Evolutionary conservation across 2,329 filamentous ascomycete genomes (phyloP), one percentile per base, ranked within the genome.

Genomic region (Alternaria incomplexa): DNA sequence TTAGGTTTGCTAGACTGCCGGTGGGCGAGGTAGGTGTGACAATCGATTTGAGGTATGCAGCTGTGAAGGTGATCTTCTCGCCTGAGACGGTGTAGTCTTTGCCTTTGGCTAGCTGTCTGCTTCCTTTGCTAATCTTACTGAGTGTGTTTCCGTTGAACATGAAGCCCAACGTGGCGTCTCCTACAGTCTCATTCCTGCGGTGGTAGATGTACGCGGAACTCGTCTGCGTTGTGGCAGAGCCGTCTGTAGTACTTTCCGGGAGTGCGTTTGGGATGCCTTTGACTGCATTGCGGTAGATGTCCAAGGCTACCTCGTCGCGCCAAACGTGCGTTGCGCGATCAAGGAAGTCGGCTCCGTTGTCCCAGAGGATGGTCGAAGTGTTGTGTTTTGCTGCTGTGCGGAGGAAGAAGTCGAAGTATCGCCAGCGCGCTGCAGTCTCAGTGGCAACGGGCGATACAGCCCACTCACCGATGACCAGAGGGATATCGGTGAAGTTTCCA

Each of bases 401-500:
- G 20, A 84, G 74, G 56, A 89, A 80, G 62, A 83, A 81, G 72
- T 89, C 86, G 56, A 83, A 85, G 71, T 87, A 89, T 59, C 84
- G 85, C 84, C 87, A 88, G 48, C 86, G 80, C 2, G 84, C 86
- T 1, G 85, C 85, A 0, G 84, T 82, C 71, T 90, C 88, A 2
- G 84, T 85, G 52, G 81, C 82, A 1, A 77, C 73, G 4, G 82
- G 81, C 0, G 82, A 85, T 1, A 85, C 84, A 61, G 85, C 83
- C 75, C 84, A 89, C 77, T 90, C 87, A 11, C 88, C 87, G 12
- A 89, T 82, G 3, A 89, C 73, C 3, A 88, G 77, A 1, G 87
- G 87, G 1, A 88, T 77, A 36, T 84, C 80, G 3, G 83, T 85
- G 68, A 88, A 88, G 69, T 88, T 88, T 9, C 80, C 80, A 2